Evolutionary conservation across 257 asterid species (phyloP).

Genomic region (Nicotiana attenuata): DNA sequence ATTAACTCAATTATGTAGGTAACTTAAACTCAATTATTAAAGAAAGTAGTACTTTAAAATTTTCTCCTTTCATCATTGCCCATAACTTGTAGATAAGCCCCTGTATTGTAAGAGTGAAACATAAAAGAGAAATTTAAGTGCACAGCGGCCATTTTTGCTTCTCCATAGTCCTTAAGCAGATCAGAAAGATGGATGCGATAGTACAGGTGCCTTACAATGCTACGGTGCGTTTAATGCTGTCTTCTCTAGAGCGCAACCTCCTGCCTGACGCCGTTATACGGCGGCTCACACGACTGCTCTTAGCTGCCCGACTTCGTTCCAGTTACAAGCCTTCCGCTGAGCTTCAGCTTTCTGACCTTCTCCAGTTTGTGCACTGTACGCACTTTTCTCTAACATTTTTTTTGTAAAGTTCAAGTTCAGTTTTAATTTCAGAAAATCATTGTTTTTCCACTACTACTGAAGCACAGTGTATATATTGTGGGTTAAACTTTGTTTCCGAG

Average conservation of each 20-base stretch:
- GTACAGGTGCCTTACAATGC: constrained; percentile 59
- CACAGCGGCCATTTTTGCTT: not conserved
- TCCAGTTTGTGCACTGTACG: constrained; percentile 55
- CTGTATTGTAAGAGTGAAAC: not conserved
- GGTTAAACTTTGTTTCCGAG: too few species aligned
- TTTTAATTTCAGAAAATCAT: not conserved
- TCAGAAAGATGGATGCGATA: constrained; percentile 27
- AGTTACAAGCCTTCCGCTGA: constrained; percentile 57
- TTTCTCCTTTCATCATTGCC: not conserved
- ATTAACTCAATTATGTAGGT: too few species aligned
- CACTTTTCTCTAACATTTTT: not conserved
- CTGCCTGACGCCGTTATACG: constrained; percentile 79
- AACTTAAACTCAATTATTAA: too few species aligned
- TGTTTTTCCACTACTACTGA: not conserved
- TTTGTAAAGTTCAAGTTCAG: not conserved
- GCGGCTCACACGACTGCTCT: constrained; percentile 69
- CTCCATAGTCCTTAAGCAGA: not conserved
- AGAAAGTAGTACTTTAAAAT: too few species aligned
- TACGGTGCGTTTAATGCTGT: constrained; percentile 64
- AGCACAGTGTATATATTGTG: not conserved
- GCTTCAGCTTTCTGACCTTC: constrained; percentile 52
- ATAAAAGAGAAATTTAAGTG: not conserved
- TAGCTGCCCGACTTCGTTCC: constrained; percentile 75
- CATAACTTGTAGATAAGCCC: not conserved
- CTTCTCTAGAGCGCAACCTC: constrained; percentile 70